Conservation (phyloP, 75 land plant genomes). For the Pinus tabuliformis region DNA sequence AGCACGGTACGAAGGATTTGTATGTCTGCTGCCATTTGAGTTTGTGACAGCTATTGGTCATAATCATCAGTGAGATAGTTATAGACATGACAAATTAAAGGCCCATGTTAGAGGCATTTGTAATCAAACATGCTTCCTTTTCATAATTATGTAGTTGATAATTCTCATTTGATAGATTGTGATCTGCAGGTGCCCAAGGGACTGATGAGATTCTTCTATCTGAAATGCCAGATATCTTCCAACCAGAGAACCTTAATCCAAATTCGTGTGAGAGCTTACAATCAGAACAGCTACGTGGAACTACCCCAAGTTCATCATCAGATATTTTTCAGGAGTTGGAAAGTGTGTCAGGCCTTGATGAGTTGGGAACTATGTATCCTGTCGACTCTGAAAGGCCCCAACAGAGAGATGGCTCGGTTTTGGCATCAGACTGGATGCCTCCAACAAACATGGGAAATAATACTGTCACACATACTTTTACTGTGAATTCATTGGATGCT, state of each 20-base stretch:
- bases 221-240: not conserved
- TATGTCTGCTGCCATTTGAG: not conserved
- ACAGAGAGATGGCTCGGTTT: slow-evolving; percentile 6
- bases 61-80: not conserved
- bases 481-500: not conserved
- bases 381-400: slow-evolving; percentile 1
- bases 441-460: not conserved
- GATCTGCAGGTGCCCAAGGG: slow-evolving; percentile 5
- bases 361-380: not conserved
- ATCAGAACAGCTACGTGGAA: slow-evolving; percentile 1
- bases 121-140: not conserved
- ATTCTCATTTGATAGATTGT: not conserved
- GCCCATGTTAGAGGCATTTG: not conserved
- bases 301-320: not conserved
- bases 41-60: not conserved
- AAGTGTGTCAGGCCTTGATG: too few relatives aligned
- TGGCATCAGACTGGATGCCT: not conserved
- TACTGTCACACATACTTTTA: not conserved
- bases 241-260: not conserved
- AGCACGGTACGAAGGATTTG: not conserved
- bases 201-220: not conserved
- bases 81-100: not conserved
- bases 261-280: slow-evolving; percentile 4
- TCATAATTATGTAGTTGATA: not conserved
- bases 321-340: not conserved